Evolutionary conservation across 2,329 filamentous ascomycete species (phyloP).

Genomic region (Tolypocladium pustulatum): DNA sequence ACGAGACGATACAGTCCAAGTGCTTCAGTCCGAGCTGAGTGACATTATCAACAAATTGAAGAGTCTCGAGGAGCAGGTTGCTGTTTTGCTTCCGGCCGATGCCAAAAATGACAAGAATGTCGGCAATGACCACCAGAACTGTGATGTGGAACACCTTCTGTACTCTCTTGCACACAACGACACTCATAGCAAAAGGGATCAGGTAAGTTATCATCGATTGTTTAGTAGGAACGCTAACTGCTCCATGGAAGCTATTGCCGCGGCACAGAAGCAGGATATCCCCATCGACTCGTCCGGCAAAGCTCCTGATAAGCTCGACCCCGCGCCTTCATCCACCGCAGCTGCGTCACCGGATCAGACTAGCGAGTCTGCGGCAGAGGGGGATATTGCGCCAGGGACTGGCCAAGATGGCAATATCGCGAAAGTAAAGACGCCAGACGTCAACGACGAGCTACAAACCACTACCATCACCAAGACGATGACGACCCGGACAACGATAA

Average conservation of each 20-base stretch:
- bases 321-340: not conserved
- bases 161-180: slow-evolving; percentile 6
- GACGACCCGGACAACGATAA: slow-evolving; percentile 6
- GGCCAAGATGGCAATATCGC: not conserved
- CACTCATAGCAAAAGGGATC: slow-evolving; percentile 3
- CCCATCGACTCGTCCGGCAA: not conserved
- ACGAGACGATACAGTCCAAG: slow-evolving; percentile 12
- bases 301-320: not conserved
- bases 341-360: too few relatives aligned
- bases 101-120: slow-evolving; percentile 1
- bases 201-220: slow-evolving; percentile 14
- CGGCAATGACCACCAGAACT: slow-evolving; percentile 2
- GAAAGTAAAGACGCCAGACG: not conserved
- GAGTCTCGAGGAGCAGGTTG: slow-evolving; percentile 15
- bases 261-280: not conserved
- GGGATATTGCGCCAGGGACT: not conserved
- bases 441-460: slow-evolving; percentile 10
- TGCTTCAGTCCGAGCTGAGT: slow-evolving; percentile 12
- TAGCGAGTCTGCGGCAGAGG: not conserved
- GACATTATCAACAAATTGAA: slow-evolving; percentile 18
- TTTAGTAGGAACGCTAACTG: slow-evolving; percentile 15
- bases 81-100: slow-evolving; percentile 10
- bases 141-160: slow-evolving; percentile 7
- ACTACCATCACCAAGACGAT: slow-evolving; percentile 11
- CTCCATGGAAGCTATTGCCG: slow-evolving; percentile 10